A percentile compares a stretch with the other conserved stretches of the same genome.
These are phyloP conservation scores for Saturnispora gosingensis DNA, from an alignment of 805 yeast genomes.

Conservation along the genomic window DNA sequence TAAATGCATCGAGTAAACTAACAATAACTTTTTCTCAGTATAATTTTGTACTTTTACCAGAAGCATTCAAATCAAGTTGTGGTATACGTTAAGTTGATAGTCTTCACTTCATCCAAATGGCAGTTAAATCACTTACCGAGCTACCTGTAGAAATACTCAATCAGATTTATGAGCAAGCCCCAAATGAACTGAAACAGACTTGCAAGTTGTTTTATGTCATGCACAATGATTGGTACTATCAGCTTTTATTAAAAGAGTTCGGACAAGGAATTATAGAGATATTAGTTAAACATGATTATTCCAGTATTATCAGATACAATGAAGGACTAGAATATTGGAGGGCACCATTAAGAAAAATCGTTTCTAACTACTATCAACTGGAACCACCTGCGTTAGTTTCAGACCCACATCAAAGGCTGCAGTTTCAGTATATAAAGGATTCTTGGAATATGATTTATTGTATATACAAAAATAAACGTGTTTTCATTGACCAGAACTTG, in stretches of 20 bases:
- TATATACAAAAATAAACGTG: conserved; percentile 40
- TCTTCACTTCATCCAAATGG: not conserved
- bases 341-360: conserved; percentile 17
- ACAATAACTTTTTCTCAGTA: not conserved
- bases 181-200: conserved; percentile 24
- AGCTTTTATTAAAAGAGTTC: conserved; percentile 26
- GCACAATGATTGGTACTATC: conserved; percentile 41
- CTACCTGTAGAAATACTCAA: conserved; percentile 25
- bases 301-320: conserved; percentile 23
- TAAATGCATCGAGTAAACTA: not conserved
- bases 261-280: conserved; percentile 19
- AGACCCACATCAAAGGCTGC: conserved; percentile 15
- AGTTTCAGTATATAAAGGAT: conserved; percentile 34
- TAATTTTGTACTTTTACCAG: not conserved
- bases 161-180: conserved; percentile 21
- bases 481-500: conserved; percentile 38
- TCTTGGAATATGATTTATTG: conserved; percentile 49
- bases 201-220: conserved; percentile 33
- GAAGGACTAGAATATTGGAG: conserved; percentile 31
- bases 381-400: not conserved
- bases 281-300: conserved; percentile 19
- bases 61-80: not conserved
- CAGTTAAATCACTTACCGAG: conserved; percentile 14
- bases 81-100: not conserved
- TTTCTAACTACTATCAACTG: conserved; percentile 18